Conservation (phyloP, 345 rosid species). For the Garcia nutans region DNA sequence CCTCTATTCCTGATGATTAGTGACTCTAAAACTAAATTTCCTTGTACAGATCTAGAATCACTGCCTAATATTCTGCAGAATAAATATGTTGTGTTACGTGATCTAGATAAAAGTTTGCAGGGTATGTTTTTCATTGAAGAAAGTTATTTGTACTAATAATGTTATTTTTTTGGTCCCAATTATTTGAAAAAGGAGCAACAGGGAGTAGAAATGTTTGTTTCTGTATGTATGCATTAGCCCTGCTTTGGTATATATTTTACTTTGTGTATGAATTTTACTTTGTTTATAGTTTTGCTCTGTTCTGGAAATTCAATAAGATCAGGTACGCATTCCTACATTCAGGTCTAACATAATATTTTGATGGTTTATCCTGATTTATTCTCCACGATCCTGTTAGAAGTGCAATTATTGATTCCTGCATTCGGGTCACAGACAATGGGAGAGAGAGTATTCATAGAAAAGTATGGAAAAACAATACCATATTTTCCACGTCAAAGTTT, state of each 20-base stretch:
- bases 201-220: not conserved
- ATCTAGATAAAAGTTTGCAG: conserved; percentile 88
- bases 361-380: not conserved
- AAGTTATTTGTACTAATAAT: not conserved
- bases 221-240: not conserved
- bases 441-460: conserved; percentile 91
- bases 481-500: conserved; percentile 10
- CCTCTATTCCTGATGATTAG: not conserved
- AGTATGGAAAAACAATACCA: conserved; percentile 41
- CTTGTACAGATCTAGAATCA: conserved; percentile 66
- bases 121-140: conserved; percentile 38
- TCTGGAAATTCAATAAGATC: no score
- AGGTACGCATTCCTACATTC: not conserved
- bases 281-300: not conserved
- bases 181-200: not conserved
- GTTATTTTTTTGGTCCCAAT: not conserved
- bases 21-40: not conserved
- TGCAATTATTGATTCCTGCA: conserved; percentile 77
- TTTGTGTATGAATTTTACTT: not conserved
- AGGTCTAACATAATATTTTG: not conserved
- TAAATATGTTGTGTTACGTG: conserved; percentile 80
- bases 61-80: conserved; percentile 79
- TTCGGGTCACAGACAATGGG: conserved; percentile 88
- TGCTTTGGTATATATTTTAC: no score
- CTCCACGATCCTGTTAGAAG: conserved; percentile 73